phyloP scores from a whole-genome alignment of 2,329 filamentous ascomycete genomes.

The Aspergillus quadricinctus region DNA sequence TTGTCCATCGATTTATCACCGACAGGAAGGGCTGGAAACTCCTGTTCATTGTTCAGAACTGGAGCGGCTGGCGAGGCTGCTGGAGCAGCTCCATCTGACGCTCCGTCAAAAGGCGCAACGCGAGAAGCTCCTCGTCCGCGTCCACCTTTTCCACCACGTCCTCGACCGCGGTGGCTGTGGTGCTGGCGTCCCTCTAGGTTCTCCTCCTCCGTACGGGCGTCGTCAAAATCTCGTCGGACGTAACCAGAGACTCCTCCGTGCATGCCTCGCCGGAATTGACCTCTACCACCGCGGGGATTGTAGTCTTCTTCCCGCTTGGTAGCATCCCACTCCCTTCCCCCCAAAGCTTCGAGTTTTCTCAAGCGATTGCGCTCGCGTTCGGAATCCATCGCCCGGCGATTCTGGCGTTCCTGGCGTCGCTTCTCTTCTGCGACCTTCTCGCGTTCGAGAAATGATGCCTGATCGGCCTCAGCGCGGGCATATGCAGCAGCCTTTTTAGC shows the following conservation, averaged over 20 bases:
- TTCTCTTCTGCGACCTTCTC: conserved; percentile 56
- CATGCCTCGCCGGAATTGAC: conserved; percentile 47
- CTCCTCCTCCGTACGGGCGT: conserved; percentile 20
- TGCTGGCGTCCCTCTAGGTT: conserved; percentile 2
- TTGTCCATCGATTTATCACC: conserved; percentile 18
- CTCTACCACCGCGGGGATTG: conserved; percentile 36
- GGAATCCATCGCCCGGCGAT: conserved; percentile 57
- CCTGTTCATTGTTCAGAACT: conserved; percentile 26
- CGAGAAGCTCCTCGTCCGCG: conserved; percentile 24
- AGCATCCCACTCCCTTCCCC: conserved; percentile 59
- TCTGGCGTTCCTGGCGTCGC: conserved; percentile 47
- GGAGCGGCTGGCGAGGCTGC: conserved; percentile 15
- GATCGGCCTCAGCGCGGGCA: conserved; percentile 63
- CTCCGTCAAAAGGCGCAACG: conserved; percentile 13
- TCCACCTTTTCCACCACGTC: conserved; percentile 25
- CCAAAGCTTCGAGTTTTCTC: conserved; percentile 55
- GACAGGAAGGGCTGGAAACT: conserved; percentile 34
- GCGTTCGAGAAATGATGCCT: conserved; percentile 59
- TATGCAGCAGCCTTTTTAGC: conserved; percentile 57
- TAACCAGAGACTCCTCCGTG: conserved; percentile 47
- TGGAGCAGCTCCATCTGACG: conserved; percentile 8
- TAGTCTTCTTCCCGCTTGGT: conserved; percentile 57
- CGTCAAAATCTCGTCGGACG: conserved; percentile 27
- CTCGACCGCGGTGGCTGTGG: conserved; percentile 21
- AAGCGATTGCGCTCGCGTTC: conserved; percentile 59